Base-by-base conservation (phyloP, 495 filamentous ascomycete species). In the Bathelium albidoporum region DNA sequence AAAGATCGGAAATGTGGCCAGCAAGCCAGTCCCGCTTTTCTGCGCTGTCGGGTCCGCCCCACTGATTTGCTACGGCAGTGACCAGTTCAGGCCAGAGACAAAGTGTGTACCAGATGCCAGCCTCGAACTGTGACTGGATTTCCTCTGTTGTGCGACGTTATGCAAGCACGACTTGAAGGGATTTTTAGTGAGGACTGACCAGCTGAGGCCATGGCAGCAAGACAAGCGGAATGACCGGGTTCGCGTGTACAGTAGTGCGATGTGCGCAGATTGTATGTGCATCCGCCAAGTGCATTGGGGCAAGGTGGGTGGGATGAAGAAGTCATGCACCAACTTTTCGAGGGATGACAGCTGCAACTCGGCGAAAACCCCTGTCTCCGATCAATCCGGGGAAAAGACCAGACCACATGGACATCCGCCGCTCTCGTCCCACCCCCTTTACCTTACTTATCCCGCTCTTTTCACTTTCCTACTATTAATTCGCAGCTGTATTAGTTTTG, bases 11-110 rank as follows among this genome's bases (percentile, higher is more conserved):
- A 68, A 97, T 81, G 18, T 87, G 86, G 70, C 91, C 91, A 59
- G 89, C 92, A 69, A 98, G 89, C 93, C 93, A 97, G 80, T 94
- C 94, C 62, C 91, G 88, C 77, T 97, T 97, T 75, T 93, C 90
- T 59, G 76, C 69, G 32, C 85, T 87, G 63, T 89, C 86, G n/a
- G 89, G 82, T 0, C 94, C 94, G 71, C 94, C 94, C 88, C 90
- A 96, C 71, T 84, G 79, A 69, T 88, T 89, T 69, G 85, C 81
- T n/a, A 96, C 88, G 58, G 94, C 92, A 62, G 95, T 85, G 32
- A 85, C 87, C 44, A 98, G 86, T 4, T 89, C 86, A 3, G 86
- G 84, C 94, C 95, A 98, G 72, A 83, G 79, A 81, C 89, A 81
- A 53, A 96, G 82, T 24, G 84, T 75, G 65, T 93, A 84, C 61